Evolutionary conservation across 2,329 filamentous ascomycete species (phyloP).

Genomic region (Aspergillus sojae): DNA sequence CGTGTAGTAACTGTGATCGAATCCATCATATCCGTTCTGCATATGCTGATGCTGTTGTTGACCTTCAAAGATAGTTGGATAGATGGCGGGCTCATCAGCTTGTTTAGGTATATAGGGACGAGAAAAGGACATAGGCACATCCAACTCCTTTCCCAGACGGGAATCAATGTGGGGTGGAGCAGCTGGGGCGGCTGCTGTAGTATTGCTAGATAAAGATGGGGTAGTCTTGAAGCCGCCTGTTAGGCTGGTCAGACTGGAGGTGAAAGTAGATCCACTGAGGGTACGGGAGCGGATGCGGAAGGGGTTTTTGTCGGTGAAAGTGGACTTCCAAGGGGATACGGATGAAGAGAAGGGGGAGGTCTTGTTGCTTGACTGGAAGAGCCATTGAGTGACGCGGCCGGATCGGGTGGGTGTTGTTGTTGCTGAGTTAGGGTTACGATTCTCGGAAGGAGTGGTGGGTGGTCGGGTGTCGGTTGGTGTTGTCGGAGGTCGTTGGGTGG

Average conservation of each 20-base stretch:
- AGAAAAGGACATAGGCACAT: neutral
- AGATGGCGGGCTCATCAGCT: slow-evolving; percentile 3
- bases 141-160: neutral
- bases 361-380: slow-evolving; percentile 27
- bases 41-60: slow-evolving; percentile 24
- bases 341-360: slow-evolving; percentile 8
- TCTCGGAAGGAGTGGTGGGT: slow-evolving; percentile 8
- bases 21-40: slow-evolving; percentile 16
- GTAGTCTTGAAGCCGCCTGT: slow-evolving; percentile 12
- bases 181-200: neutral
- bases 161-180: neutral
- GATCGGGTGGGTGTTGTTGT: slow-evolving; percentile 24
- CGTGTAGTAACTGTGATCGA: slow-evolving; percentile 15
- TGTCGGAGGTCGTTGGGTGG: slow-evolving; percentile 11
- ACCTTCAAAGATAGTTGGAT: slow-evolving; percentile 31
- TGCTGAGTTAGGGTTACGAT: slow-evolving; percentile 15
- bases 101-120: neutral
- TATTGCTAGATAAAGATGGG: neutral
- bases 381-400: slow-evolving; percentile 35
- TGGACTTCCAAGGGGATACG: slow-evolving; percentile 18
- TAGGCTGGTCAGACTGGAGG: slow-evolving; percentile 31
- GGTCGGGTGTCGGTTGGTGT: slow-evolving; percentile 14
- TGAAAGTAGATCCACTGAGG: slow-evolving; percentile 39
- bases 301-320: slow-evolving; percentile 24
- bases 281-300: slow-evolving; percentile 35